Percentiles rank a stretch among this genome's conserved stretches.
These are phyloP conservation scores for Ceratocystis lukuohia DNA, from an alignment of 2,329 filamentous ascomycete species.

Conservation along the genomic window DNA sequence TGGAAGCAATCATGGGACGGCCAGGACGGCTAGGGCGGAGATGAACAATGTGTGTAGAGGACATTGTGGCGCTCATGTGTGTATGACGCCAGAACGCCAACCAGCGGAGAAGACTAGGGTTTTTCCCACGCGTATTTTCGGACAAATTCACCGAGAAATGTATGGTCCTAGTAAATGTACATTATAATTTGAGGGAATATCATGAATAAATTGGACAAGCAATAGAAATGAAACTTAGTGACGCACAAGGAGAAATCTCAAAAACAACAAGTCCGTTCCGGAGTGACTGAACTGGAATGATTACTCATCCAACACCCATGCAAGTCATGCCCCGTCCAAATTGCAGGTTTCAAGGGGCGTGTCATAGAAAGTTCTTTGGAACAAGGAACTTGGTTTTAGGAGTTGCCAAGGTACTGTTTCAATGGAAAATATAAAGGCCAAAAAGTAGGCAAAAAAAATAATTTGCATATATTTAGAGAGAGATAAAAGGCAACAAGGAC, in stretches of 20 bases:
- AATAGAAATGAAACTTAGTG: background rate
- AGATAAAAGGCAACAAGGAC: background rate
- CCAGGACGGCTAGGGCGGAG: conserved; percentile 21
- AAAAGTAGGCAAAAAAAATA: background rate
- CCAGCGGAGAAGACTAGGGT: background rate
- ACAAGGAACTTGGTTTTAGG: background rate
- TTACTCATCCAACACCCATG: background rate
- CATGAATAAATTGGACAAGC: background rate
- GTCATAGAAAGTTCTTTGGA: background rate
- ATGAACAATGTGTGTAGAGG: background rate
- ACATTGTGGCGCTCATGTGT: background rate
- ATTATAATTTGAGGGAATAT: background rate
- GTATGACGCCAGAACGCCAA: no score
- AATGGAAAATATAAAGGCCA: background rate
- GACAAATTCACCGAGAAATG: background rate
- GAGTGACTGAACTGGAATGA: background rate
- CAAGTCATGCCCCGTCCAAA: background rate
- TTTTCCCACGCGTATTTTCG: background rate
- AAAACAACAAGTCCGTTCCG: background rate
- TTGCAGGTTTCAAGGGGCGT: background rate
- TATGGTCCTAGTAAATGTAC: background rate
- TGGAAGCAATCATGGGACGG: conserved; percentile 26
- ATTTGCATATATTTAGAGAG: no score
- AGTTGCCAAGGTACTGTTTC: conserved; percentile 1
- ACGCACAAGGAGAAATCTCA: background rate